Evolutionary conservation across 192 early-diverging fungal species (phyloP).

Genomic region (Chytriomyces sp.): DNA sequence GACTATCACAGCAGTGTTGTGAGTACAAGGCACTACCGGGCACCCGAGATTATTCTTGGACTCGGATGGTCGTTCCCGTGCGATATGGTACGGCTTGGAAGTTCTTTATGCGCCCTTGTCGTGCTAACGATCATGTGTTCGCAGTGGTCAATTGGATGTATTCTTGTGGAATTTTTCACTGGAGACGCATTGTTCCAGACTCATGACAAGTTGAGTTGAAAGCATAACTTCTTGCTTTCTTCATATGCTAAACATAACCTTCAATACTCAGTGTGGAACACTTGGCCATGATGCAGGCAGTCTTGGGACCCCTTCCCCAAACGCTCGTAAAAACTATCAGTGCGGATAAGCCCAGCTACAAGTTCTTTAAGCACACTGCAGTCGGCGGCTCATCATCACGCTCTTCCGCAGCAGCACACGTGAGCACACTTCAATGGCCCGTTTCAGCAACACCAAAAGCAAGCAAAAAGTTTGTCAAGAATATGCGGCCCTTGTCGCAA

Average conservation of each 20-base stretch:
- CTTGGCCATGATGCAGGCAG: conserved; percentile 93
- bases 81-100: conserved; percentile 65
- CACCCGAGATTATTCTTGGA: conserved; percentile 95
- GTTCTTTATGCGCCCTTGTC: neutral
- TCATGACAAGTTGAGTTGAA: conserved; percentile 76
- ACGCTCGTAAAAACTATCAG: conserved; percentile 54
- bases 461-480: conserved; percentile 68
- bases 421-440: conserved; percentile 16
- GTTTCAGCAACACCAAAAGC: conserved; percentile 13
- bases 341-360: conserved; percentile 44
- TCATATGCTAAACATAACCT: neutral
- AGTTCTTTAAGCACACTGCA: conserved; percentile 55
- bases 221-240: neutral
- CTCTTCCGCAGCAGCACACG: neutral
- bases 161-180: conserved; percentile 92
- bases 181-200: conserved; percentile 97
- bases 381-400: no score
- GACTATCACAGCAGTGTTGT: conserved; percentile 93
- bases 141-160: conserved; percentile 94
- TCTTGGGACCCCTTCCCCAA: conserved; percentile 78
- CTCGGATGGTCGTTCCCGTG: conserved; percentile 95
- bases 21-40: conserved; percentile 94
- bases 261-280: conserved; percentile 74
- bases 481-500: conserved; percentile 54
- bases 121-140: neutral